phyloP scores from a whole-genome alignment of 176 grass and related monocot genomes.

The Dactylis glomerata region DNA sequence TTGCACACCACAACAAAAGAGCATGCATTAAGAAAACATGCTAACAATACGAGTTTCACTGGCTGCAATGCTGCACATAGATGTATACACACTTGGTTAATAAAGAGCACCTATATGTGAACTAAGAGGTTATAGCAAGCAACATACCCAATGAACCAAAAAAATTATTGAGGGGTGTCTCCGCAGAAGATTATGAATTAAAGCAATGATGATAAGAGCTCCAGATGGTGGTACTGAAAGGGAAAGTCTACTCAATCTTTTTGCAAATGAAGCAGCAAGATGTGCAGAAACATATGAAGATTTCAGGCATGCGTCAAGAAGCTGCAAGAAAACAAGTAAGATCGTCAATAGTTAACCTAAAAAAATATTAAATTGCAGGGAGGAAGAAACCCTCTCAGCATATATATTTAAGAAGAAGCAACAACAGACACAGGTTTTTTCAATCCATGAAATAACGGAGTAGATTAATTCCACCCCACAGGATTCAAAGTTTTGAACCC shows the following conservation, averaged over 20 bases:
- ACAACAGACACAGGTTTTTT: not conserved
- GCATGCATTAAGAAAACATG: not conserved
- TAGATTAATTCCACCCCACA: not conserved
- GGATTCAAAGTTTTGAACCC: not conserved
- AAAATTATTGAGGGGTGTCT: conserved; percentile 92
- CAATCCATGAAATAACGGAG: not conserved
- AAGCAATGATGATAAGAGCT: conserved; percentile 88
- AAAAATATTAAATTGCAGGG: not conserved
- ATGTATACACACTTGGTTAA: conserved; percentile 7
- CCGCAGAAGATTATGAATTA: conserved; percentile 90
- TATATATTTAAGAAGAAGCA: not conserved
- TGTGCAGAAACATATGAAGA: conserved; percentile 86
- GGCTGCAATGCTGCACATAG: not conserved
- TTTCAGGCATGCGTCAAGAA: conserved; percentile 90
- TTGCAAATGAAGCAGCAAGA: conserved; percentile 90
- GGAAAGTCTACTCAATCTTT: conserved; percentile 90
- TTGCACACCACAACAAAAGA: not conserved
- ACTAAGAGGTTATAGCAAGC: not conserved
- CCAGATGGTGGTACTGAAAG: conserved; percentile 82
- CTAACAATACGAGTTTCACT: not conserved
- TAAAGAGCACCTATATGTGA: not conserved
- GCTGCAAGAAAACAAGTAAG: conserved; percentile 50
- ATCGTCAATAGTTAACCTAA: not conserved
- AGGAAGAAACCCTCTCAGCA: not conserved
- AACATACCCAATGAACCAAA: conserved; percentile 88